These are phyloP conservation scores for Erythrobasidium hasegawianum DNA, from an alignment of 1,284 basidiomycete genomes.

Conservation along the genomic window DNA sequence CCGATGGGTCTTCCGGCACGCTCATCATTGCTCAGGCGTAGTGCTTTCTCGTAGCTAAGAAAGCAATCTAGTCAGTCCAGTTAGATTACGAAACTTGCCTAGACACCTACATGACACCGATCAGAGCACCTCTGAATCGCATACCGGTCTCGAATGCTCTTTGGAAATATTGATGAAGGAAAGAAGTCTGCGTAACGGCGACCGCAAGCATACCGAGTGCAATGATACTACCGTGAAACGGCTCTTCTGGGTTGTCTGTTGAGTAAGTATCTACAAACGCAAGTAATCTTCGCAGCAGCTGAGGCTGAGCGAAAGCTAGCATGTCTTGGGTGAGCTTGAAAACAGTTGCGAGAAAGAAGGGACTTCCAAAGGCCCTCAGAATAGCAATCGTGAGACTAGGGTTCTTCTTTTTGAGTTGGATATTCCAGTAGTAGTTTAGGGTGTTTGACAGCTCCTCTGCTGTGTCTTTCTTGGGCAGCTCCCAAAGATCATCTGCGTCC, in stretches of 20 bases:
- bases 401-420: constrained; percentile 57
- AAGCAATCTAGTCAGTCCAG: neutral
- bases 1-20: constrained; percentile 69
- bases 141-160: constrained; percentile 78
- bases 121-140: constrained; percentile 82
- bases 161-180: constrained; percentile 87
- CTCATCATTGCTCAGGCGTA: constrained; percentile 80
- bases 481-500: constrained; percentile 50
- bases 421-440: constrained; percentile 56
- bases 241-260: constrained; percentile 51
- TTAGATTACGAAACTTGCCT: neutral
- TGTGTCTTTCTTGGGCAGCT: constrained; percentile 60
- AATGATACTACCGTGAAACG: constrained; percentile 65
- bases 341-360: constrained; percentile 63
- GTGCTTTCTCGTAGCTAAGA: constrained; percentile 76
- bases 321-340: constrained; percentile 64
- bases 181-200: constrained; percentile 71
- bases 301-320: constrained; percentile 81
- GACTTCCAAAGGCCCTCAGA: constrained; percentile 69
- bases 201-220: constrained; percentile 73
- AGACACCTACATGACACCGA: constrained; percentile 56
- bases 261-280: constrained; percentile 76
- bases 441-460: constrained; percentile 65
- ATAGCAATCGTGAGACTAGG: constrained; percentile 69
- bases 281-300: constrained; percentile 75